phyloP scores from a whole-genome alignment of 352 stramenopile genomes.

The Phytophthora melonis region DNA sequence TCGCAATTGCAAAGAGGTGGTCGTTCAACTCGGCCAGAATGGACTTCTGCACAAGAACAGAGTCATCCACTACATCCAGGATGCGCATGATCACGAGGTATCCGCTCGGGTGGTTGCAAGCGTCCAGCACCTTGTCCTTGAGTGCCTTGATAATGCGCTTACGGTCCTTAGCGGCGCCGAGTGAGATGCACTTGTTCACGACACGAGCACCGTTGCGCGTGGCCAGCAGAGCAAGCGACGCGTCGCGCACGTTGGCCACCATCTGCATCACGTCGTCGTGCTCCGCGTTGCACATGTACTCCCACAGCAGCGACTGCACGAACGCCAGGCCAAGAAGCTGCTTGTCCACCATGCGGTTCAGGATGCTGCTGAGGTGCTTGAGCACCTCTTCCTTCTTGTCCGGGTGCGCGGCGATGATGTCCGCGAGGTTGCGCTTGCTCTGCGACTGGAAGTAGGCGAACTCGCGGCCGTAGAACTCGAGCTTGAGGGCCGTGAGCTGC shows the following conservation, averaged over 20 bases:
- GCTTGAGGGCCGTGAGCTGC: slow-evolving; percentile 86
- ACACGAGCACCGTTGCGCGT: slow-evolving; percentile 90
- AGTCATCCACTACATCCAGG: slow-evolving; percentile 92
- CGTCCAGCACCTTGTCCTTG: slow-evolving; percentile 91
- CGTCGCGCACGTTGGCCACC: slow-evolving; percentile 88
- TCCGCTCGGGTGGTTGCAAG: slow-evolving; percentile 90
- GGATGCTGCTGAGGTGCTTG: slow-evolving; percentile 67
- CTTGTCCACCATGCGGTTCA: slow-evolving; percentile 92
- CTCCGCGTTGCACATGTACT: slow-evolving; percentile 88
- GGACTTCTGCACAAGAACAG: slow-evolving; percentile 91
- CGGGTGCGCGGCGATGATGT: slow-evolving; percentile 74
- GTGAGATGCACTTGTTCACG: slow-evolving; percentile 86
- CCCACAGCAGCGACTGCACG: slow-evolving; percentile 91
- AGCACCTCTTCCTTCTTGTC: slow-evolving; percentile 81
- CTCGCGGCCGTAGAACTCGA: slow-evolving; percentile 92
- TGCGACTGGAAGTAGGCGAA: slow-evolving; percentile 90
- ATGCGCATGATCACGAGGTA: slow-evolving; percentile 92
- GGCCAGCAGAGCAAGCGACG: slow-evolving; percentile 84
- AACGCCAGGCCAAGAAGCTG: slow-evolving; percentile 89
- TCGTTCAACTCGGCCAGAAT: slow-evolving; percentile 86
- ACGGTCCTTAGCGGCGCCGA: slow-evolving; percentile 89
- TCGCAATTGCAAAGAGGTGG: slow-evolving; percentile 72
- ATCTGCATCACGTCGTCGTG: slow-evolving; percentile 86
- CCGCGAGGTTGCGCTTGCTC: slow-evolving; percentile 83
- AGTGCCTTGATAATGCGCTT: slow-evolving; percentile 93